Evolutionary conservation across 352 stramenopile genomes (phyloP), one percentile per base, ranked within the genome.

Genomic region (Phytophthora sp.): DNA sequence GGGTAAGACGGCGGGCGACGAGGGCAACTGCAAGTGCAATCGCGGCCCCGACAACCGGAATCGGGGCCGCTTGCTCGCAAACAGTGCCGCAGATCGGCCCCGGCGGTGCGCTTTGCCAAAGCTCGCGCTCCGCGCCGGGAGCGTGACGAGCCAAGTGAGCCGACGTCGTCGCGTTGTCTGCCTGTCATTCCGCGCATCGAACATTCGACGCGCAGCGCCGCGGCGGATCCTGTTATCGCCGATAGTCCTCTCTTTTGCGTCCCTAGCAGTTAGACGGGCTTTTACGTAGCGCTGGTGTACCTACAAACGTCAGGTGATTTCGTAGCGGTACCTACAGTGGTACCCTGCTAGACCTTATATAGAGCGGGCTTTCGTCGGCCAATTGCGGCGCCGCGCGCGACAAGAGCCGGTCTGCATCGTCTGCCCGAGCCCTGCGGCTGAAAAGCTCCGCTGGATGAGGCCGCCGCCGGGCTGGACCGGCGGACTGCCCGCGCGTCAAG

Each of bases 21-120:
- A 26, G 20, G 30, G 45, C 18, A 54, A 41, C 30, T 54, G 45
- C 45, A 54, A 54, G 26, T 30, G 32, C 32, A 7, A 10, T 34
- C 44, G 26, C 28, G 28, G 27, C 30, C 17, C 45, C 7, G 35
- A 42, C 28, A 28, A 54, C 45, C 45, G 45, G 45, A 54, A 54
- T 54, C 21, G 45, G 28, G 35, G 45, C n/a, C 45, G 45, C 45
- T 54, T 41, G 45, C 44, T 41, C 45, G 30, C 45, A 54, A 38
- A 54, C 45, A 41, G 35, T 41, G 45, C 45, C 30, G 45, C 45
- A 38, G 13, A 38, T 30, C 27, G 41, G 45, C 45, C 11, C 9
- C 7, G 45, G 18, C 34, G 21, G 27, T n/a, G n/a, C n/a, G 37
- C 38, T 50, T 59, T 59, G 51, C 24, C 51, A 59, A 59, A 50